Evolutionary conservation across 345 rosid species (phyloP), one percentile per base, ranked within the genome.

Genomic region (Luvunga scandens): DNA sequence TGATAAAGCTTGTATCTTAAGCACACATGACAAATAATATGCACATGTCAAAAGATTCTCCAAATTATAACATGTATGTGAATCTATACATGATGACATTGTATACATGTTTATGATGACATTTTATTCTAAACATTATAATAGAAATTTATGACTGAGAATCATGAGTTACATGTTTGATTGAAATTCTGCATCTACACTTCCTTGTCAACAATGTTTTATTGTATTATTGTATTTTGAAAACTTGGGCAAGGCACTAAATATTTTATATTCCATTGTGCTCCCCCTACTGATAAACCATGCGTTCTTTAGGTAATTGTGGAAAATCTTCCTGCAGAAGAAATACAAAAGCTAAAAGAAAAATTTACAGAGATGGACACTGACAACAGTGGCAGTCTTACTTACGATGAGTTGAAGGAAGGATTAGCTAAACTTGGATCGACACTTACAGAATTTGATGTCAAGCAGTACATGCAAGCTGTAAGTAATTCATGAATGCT

Each of bases 391-490:
- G 50, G 16, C 16, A 45, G 16, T 2, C 50, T 45, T 45, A 45
- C 16, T 12, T 45, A 12, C 4, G 5, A 0, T 12, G 50, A 45
- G 12, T 12, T 45, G 50, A 90, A 90, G 83, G 77, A 81, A 60
- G 94, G 98, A 66, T 81, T 93, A 83, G 89, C 94, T 79, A 84
- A 89, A 73, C 86, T 90, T 64, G 98, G 94, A 66, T 93, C 95
- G 30, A 91, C 85, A 78, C 97, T 95, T 42, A 85, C 95, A 1
- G 97, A 90, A 86, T 59, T 84, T 21, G 94, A 95, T 86, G 93
- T 93, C 72, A 75, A 86, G 81, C 95, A 90, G 82, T 94, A 91
- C 73, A 91, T 93, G 98, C 95, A 90, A 67, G 98, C 98, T 77
- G 98, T 93, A 88, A 88, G 90, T 72, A 76, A 55, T 30, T 4